These are phyloP conservation scores for Sordariomycetes sp. DNA, from an alignment of 2,329 filamentous ascomycete genomes.

Conservation along the genomic window DNA sequence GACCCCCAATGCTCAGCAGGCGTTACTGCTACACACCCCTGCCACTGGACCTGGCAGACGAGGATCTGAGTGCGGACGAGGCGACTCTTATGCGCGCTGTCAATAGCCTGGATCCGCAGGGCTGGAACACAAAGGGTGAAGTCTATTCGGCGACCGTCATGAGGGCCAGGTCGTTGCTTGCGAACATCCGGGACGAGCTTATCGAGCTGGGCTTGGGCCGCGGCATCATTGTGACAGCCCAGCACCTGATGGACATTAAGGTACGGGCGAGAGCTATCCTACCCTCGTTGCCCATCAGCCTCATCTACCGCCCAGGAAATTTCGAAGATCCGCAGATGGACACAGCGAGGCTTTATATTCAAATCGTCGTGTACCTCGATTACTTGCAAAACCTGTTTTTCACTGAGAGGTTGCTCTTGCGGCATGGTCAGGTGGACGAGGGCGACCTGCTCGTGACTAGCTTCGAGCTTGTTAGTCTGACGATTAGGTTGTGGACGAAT, in stretches of 20 bases:
- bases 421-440: constrained; percentile 16
- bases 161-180: constrained; percentile 13
- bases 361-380: constrained; percentile 33
- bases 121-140: constrained; percentile 24
- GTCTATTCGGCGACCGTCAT: constrained; percentile 20
- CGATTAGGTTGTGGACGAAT: constrained; percentile 35
- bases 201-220: constrained; percentile 15
- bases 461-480: constrained; percentile 34
- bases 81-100: constrained; percentile 10
- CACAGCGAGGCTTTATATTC: constrained; percentile 25
- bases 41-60: constrained; percentile 27
- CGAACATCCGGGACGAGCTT: constrained; percentile 14
- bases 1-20: constrained; percentile 26
- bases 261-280: constrained; percentile 27
- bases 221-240: not conserved
- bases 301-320: constrained; percentile 36
- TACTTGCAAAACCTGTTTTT: constrained; percentile 48
- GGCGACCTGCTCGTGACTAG: constrained; percentile 31
- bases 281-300: constrained; percentile 35
- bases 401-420: constrained; percentile 43
- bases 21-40: constrained; percentile 26
- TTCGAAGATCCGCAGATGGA: constrained; percentile 35
- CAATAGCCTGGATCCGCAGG: constrained; percentile 17
- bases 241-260: not conserved
- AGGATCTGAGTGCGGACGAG: constrained; percentile 18